Evolutionary conservation across 2,329 filamentous ascomycete genomes (phyloP), one percentile per base, ranked within the genome.

Genomic region (Pseudonectria foliicola): DNA sequence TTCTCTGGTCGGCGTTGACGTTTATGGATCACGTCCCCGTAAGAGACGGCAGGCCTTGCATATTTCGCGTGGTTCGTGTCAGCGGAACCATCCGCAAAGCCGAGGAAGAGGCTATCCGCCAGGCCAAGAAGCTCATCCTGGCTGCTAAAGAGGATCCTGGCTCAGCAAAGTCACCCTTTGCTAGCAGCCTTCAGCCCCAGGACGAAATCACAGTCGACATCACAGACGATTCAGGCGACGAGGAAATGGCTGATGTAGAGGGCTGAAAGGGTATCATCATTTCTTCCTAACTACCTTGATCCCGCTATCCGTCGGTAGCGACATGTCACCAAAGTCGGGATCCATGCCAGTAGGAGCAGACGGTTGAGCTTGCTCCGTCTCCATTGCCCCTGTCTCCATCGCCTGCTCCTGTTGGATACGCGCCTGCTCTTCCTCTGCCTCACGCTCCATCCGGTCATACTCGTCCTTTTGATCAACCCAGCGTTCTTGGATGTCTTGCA

Each of bases 381-480:
- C 44, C 24, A 31, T 31, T 6, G 48, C 44, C 24, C 59, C 54
- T 27, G 61, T 44, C 39, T 62, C 61, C 57, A 55, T 62, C 31
- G 55, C 60, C 37, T 62, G 60, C 40, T 61, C 55, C 35, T 58
- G 49, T 27, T 57, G 53, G 10, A 59, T 44, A 25, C 74, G 79
- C 24, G 76, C 77, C 60, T 93, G 84, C 49, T 84, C 80, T 52
- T 89, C 85, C 67, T 81, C 79, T 35, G 82, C 75, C 53, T 77
- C 76, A 39, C 72, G 68, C 67, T 96, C 92, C 40, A 79, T 65
- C 48, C 82, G 80, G 59, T 98, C 92, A 53, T 86, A 87, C 45
- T 83, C 86, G 12, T 89, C 89, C 56, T 89, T 92, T 27, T 81
- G 73, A 62, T 96, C 90, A 23, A 98, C 67, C 92, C 92, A 98